Percentiles rank a stretch among this genome's conserved stretches.
Evolutionary conservation across 768 basidiomycete genomes (phyloP).

Genomic region (Coprinellus micaceus): DNA sequence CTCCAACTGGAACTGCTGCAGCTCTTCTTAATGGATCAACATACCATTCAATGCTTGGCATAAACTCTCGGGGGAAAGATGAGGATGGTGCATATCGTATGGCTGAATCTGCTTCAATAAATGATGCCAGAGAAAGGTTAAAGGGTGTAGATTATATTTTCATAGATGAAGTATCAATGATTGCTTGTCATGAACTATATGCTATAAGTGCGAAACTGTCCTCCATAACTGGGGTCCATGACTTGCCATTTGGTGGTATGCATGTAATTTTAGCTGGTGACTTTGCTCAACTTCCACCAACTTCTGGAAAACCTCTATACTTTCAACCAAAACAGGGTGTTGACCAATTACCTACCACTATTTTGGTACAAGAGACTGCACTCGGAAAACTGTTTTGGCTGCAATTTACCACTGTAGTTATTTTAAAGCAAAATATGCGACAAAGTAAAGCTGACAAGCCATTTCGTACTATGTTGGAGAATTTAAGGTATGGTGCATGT

Average conservation of each 20-base stretch:
- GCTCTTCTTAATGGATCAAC: constrained; percentile 31
- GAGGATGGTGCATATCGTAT: background rate
- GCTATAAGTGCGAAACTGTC: constrained; percentile 23
- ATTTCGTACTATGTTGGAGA: constrained; percentile 16
- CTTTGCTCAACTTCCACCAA: constrained; percentile 41
- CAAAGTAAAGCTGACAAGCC: constrained; percentile 17
- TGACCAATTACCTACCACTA: background rate
- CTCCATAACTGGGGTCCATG: constrained; percentile 13
- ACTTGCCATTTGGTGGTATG: constrained; percentile 31
- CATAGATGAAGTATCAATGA: constrained; percentile 44
- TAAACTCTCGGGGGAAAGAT: constrained; percentile 10
- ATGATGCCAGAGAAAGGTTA: constrained; percentile 18
- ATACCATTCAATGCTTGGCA: constrained; percentile 31
- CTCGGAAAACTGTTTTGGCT: constrained; percentile 32
- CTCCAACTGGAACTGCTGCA: constrained; percentile 32
- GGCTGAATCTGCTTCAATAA: background rate
- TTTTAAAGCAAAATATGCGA: constrained; percentile 34
- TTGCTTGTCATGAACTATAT: constrained; percentile 30
- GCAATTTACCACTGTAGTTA: constrained; percentile 30
- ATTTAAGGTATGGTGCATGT: constrained; percentile 21
- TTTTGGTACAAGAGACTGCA: constrained; percentile 15
- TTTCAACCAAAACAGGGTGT: background rate
- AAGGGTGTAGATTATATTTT: background rate
- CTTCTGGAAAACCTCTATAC: constrained; percentile 15
- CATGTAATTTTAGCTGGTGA: constrained; percentile 45